Evolutionary conservation across 805 yeast species (phyloP).

Genomic region (Grigorovia yakushimaensis): DNA sequence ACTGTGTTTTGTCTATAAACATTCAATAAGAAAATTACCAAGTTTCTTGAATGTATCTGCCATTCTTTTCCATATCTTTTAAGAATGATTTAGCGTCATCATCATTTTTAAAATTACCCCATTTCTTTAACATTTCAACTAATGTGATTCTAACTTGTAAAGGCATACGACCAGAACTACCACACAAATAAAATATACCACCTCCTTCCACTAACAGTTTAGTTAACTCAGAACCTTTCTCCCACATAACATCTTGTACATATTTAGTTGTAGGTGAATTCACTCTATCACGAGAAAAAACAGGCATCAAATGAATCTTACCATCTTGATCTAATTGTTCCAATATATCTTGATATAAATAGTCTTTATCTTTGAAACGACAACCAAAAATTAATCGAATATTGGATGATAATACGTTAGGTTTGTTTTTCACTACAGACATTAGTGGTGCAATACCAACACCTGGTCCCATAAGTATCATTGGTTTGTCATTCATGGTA

Average conservation of each 20-base stretch:
- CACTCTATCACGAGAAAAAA: conserved; percentile 41
- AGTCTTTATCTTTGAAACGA: conserved; percentile 57
- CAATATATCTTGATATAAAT: conserved; percentile 52
- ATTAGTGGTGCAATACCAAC: conserved; percentile 95
- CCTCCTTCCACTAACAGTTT: conserved; percentile 42
- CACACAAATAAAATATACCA: conserved; percentile 77
- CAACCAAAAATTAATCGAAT: conserved; percentile 66
- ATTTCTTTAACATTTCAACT: conserved; percentile 46
- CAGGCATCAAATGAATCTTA: conserved; percentile 33
- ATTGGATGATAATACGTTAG: conserved; percentile 6
- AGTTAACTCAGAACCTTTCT: conserved; percentile 38
- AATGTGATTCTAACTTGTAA: conserved; percentile 75
- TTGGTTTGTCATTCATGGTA: conserved; percentile 32
- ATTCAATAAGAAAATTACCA: too few relatives aligned
- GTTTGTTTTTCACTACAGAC: conserved; percentile 43
- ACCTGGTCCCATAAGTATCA: conserved; percentile 81
- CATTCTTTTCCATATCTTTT: conserved; percentile 47
- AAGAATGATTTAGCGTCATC: conserved; percentile 43
- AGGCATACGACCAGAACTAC: conserved; percentile 94
- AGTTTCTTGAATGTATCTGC: conserved; percentile 77
- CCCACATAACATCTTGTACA: conserved; percentile 67
- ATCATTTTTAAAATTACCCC: conserved; percentile 30
- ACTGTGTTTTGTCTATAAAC: too few relatives aligned
- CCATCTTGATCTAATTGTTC: conserved; percentile 25
- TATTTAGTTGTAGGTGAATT: conserved; percentile 42